A percentile compares a stretch with the other conserved stretches of the same genome.
phyloP scores from a whole-genome alignment of 305 asterid genomes.

The Ajuga reptans region DNA sequence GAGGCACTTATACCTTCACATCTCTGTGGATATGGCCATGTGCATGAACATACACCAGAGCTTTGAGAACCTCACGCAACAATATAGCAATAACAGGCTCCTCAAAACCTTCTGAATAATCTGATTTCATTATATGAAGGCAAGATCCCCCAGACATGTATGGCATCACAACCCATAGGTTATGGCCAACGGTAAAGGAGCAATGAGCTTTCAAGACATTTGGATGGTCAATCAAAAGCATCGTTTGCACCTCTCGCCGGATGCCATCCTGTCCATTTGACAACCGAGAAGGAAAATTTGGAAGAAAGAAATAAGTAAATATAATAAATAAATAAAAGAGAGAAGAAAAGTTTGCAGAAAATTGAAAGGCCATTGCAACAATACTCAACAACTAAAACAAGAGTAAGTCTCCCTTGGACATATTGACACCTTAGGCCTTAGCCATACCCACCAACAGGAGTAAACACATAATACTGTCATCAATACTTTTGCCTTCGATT shows the following conservation, averaged over 20 bases:
- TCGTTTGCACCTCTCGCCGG: slow-evolving; percentile 87
- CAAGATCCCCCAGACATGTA: slow-evolving; percentile 94
- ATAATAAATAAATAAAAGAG: neutral
- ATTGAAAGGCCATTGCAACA: neutral
- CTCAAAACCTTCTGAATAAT: slow-evolving; percentile 91
- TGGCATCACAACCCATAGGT: slow-evolving; percentile 98
- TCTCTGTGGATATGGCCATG: slow-evolving; percentile 98
- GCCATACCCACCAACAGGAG: neutral
- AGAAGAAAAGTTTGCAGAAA: neutral
- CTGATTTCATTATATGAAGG: slow-evolving; percentile 90
- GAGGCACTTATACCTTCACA: slow-evolving; percentile 60
- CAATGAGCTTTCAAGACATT: slow-evolving; percentile 87
- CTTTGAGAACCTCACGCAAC: slow-evolving; percentile 83
- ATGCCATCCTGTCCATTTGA: slow-evolving; percentile 73
- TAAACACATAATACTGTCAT: neutral
- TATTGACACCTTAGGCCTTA: slow-evolving; percentile 19
- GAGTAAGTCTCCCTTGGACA: slow-evolving; percentile 4
- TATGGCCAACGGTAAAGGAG: slow-evolving; percentile 82
- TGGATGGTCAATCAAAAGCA: slow-evolving; percentile 83
- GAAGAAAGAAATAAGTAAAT: neutral
- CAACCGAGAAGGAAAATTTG: slow-evolving; percentile 14
- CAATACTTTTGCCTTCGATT: neutral
- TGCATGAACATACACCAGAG: slow-evolving; percentile 92
- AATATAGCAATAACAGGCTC: slow-evolving; percentile 93
- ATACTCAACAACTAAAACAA: slow-evolving; percentile 11